Evolutionary conservation across 2,329 filamentous ascomycete genomes (phyloP), one percentile per base, ranked within the genome.

Genomic region (Lizonia empirigonia): DNA sequence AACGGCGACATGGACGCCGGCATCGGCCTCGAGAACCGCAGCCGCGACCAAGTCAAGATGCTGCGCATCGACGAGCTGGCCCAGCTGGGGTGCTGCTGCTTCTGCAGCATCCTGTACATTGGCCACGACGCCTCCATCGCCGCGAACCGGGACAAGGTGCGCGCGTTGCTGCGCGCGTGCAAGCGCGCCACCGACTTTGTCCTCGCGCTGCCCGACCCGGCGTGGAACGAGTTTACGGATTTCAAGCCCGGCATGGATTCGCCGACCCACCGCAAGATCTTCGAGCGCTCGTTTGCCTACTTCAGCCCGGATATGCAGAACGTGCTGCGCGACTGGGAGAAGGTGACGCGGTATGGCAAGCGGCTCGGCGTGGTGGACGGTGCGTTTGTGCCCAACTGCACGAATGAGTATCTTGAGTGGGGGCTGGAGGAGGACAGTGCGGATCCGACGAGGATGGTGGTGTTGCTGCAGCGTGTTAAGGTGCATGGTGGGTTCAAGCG

Each of bases 41-140:
- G 84, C 52, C 82, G 81, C 68, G 75, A 77, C 12, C 87, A 91
- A 57, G 88, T 90, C 7, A 85, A 89, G 74, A 91, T 91, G 88
- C 82, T 91, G 15, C 85, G 88, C 64, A 91, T 91, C 66, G 88
- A 91, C 69, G 83, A 91, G 76, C 85, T 91, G 22, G 88, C 88
- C 26, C 86, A 90, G 71, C 79, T 91, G 3, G 88, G 88, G 40
- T 91, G 88, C 77, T 91, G 88, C 82, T 91, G 88, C 80, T 91
- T 91, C 82, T 91, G 88, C 75, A 85, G 85, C 22, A 89, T 91
- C 70, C 79, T 91, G 32, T 91, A 91, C 78, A 91, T 91, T 58
- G 88, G 85, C 18, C 91, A 91, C 73, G 87, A 91, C 64, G 67
- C 67, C 7, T 91, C 91, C 75, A 73, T 91, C 35, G 69, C 77